phyloP scores from a whole-genome alignment of 148 eudicot genomes.

The Polygonum maritimum region DNA sequence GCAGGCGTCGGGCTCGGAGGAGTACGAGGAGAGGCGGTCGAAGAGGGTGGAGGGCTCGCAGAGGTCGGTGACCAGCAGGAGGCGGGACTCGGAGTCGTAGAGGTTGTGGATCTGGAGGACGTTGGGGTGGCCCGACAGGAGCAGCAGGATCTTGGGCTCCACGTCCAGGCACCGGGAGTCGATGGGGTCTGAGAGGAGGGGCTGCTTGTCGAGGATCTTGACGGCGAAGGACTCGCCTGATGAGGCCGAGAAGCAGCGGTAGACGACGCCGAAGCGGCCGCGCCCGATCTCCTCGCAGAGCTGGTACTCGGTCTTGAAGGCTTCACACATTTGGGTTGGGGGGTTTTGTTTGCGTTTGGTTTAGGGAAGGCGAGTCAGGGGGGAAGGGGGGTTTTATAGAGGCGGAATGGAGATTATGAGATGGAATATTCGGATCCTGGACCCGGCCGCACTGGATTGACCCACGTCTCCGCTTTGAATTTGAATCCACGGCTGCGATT shows the following conservation, averaged over 20 bases:
- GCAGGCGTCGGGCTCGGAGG: slow-evolving; percentile 48
- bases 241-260: slow-evolving; percentile 41
- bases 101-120: slow-evolving; percentile 31
- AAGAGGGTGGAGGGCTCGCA: slow-evolving; percentile 23
- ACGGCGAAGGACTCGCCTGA: slow-evolving; percentile 33
- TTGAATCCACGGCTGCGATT: slow-evolving; percentile 4
- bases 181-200: slow-evolving; percentile 29
- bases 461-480: not conserved
- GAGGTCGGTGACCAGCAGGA: slow-evolving; percentile 33
- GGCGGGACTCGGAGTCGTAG: slow-evolving; percentile 28
- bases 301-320: slow-evolving; percentile 37
- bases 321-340: slow-evolving; percentile 23
- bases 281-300: slow-evolving; percentile 58
- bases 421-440: slow-evolving; percentile 8
- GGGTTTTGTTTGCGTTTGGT: not conserved
- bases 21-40: slow-evolving; percentile 20
- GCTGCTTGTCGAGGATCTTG: slow-evolving; percentile 40
- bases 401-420: not conserved
- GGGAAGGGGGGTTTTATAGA: not conserved
- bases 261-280: slow-evolving; percentile 54
- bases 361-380: not conserved
- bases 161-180: slow-evolving; percentile 43
- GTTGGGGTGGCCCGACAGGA: slow-evolving; percentile 33
- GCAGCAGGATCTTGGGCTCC: slow-evolving; percentile 36
- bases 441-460: slow-evolving; percentile 2